Conservation (phyloP, 106 monocot genomes). For the Allium sativum region DNA sequence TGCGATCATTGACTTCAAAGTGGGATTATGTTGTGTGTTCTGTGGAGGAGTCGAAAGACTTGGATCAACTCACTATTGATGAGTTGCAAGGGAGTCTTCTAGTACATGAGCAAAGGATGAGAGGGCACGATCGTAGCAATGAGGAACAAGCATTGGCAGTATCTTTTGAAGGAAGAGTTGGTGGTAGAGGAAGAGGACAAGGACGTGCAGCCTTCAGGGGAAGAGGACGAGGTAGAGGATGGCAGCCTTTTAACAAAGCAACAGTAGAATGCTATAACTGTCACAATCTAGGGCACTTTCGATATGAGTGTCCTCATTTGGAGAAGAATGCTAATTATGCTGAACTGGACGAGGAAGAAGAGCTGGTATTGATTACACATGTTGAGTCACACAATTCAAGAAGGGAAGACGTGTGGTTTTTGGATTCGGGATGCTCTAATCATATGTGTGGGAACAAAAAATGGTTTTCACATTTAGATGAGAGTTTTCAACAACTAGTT, state of each 20-base stretch:
- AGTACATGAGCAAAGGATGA: background rate
- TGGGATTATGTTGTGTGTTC: background rate
- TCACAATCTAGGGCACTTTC: background rate
- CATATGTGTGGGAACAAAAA: background rate
- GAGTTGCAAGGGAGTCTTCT: background rate
- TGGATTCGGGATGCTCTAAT: slow-evolving; percentile 1
- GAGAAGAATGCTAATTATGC: background rate
- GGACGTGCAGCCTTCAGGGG: background rate
- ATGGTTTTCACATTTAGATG: background rate
- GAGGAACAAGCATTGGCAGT: slow-evolving; percentile 1
- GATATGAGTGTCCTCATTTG: background rate
- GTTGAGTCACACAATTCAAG: background rate
- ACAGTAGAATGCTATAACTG: background rate
- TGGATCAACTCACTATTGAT: background rate
- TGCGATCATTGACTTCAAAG: background rate
- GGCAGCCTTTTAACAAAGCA: background rate
- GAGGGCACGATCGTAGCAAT: background rate
- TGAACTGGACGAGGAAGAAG: background rate
- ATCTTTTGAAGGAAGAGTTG: background rate
- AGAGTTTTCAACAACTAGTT: background rate
- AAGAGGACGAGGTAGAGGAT: slow-evolving; percentile 1
- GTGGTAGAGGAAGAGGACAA: background rate
- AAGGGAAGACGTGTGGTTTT: background rate
- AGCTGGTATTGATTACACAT: background rate
- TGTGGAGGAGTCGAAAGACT: background rate